Conservation (phyloP, 2,329 filamentous ascomycete genomes). For the Epicoccum nigrum region DNA sequence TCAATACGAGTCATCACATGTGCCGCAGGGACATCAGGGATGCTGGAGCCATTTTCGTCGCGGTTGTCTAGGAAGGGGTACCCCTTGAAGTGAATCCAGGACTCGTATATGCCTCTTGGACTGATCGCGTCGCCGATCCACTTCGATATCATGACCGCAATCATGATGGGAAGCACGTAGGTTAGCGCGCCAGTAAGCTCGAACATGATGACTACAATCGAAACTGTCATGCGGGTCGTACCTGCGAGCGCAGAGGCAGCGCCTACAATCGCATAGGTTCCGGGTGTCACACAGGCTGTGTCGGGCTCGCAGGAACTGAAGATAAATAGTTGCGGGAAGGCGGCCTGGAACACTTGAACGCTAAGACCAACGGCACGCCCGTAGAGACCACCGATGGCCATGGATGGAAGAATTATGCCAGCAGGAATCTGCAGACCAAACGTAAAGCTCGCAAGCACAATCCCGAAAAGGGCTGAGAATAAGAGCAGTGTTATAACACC, state of each 20-base stretch:
- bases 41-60: constrained; percentile 65
- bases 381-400: constrained; percentile 91
- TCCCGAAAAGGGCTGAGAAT: constrained; percentile 80
- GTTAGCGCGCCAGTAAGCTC: constrained; percentile 95
- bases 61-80: constrained; percentile 95
- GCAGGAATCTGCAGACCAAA: constrained; percentile 95
- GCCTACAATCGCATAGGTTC: constrained; percentile 95
- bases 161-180: constrained; percentile 98
- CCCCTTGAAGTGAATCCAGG: constrained; percentile 94
- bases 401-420: constrained; percentile 92
- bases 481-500: constrained; percentile 83
- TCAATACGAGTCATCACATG: constrained; percentile 93
- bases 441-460: constrained; percentile 83
- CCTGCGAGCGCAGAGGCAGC: constrained; percentile 93
- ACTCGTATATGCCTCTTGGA: constrained; percentile 92
- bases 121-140: constrained; percentile 98
- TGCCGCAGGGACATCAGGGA: constrained; percentile 84
- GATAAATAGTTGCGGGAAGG: constrained; percentile 75
- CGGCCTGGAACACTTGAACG: constrained; percentile 84
- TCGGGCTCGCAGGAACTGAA: constrained; percentile 86
- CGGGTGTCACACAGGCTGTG: constrained; percentile 85
- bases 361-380: constrained; percentile 89
- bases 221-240: constrained; percentile 94
- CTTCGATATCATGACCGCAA: constrained; percentile 96
- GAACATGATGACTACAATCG: constrained; percentile 99